phyloP scores from a whole-genome alignment of 345 rosid genomes.

The Syzygium grande region DNA sequence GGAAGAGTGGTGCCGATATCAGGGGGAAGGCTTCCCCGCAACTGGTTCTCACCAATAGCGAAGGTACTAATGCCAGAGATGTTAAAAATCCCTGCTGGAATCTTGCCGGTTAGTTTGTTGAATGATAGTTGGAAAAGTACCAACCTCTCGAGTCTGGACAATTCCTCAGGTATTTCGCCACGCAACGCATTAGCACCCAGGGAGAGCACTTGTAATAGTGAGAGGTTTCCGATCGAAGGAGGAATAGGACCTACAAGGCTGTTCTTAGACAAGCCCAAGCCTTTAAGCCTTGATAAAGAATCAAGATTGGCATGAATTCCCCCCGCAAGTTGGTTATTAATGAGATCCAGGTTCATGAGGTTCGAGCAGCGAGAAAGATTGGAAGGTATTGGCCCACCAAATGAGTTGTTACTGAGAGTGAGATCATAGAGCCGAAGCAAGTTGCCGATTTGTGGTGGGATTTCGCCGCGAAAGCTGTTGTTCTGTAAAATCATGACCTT shows the following conservation, averaged over 20 bases:
- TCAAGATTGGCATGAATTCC: neutral
- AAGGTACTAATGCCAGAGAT: neutral
- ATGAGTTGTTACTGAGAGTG: no score
- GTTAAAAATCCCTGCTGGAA: neutral
- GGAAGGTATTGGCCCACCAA: no score
- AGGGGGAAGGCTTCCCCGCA: neutral
- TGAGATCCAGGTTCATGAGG: neutral
- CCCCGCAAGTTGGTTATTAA: neutral
- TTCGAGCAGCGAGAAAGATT: neutral
- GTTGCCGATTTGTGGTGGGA: no score
- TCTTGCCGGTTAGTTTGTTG: neutral
- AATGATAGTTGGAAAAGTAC: neutral
- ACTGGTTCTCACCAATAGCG: fast-evolving
- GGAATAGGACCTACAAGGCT: neutral
- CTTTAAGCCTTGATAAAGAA: neutral
- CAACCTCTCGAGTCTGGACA: neutral
- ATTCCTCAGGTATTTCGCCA: neutral
- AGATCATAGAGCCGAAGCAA: no score
- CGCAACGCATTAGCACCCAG: neutral
- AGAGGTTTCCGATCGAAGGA: neutral
- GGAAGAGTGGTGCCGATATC: neutral
- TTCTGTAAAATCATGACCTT: neutral
- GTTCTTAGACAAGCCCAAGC: neutral
- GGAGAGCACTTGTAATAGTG: neutral
- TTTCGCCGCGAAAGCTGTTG: no score